Conservation (phyloP, 805 yeast species). For the Candida orba region DNA sequence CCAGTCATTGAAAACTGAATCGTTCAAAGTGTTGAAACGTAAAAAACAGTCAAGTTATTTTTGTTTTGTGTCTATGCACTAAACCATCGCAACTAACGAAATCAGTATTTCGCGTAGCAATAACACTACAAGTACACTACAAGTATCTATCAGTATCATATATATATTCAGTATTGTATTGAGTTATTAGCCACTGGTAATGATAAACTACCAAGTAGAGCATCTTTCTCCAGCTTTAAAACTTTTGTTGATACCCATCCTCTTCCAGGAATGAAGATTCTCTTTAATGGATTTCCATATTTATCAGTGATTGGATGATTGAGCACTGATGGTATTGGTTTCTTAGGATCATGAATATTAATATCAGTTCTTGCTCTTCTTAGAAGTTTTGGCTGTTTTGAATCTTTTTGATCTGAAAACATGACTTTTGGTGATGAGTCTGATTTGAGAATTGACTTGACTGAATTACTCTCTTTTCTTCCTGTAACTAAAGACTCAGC, state of each 20-base stretch:
- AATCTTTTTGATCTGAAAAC: too few relatives aligned
- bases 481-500: too few relatives aligned
- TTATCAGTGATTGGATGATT: slow-evolving; percentile 24
- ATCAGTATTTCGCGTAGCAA: too few relatives aligned
- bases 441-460: neutral
- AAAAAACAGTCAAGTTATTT: neutral
- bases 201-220: slow-evolving; percentile 4
- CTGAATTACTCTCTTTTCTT: neutral
- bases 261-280: slow-evolving; percentile 40
- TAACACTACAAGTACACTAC: too few relatives aligned
- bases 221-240: slow-evolving; percentile 12
- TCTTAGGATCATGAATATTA: slow-evolving; percentile 15
- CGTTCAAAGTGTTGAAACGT: neutral
- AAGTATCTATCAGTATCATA: neutral
- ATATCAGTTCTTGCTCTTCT: slow-evolving; percentile 16
- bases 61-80: neutral
- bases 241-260: slow-evolving; percentile 40
- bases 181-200: neutral
- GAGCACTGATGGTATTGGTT: slow-evolving; percentile 20
- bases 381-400: neutral
- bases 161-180: neutral
- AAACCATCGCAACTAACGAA: too few relatives aligned
- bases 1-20: neutral
- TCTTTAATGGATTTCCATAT: slow-evolving; percentile 33
- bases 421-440: neutral